Evolutionary conservation across 352 stramenopile species (phyloP).

Genomic region (Phytophthora sp.): DNA sequence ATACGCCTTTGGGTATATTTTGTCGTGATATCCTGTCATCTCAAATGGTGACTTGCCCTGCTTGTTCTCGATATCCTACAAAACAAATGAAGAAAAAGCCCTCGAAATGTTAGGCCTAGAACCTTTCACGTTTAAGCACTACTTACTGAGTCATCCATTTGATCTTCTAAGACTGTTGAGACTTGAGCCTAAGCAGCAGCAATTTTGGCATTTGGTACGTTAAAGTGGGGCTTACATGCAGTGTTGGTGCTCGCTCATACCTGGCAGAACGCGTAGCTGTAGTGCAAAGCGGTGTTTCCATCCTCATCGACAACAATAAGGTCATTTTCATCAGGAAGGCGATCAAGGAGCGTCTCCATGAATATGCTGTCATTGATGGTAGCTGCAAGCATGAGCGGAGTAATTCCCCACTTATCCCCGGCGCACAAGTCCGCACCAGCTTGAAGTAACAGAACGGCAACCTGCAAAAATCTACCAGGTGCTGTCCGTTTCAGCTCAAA

Average conservation of each 20-base stretch:
- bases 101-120: too few relatives aligned
- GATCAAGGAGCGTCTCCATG: slow-evolving; percentile 48
- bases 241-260: too few relatives aligned
- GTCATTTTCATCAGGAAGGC: slow-evolving; percentile 16
- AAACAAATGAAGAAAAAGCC: not conserved
- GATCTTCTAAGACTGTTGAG: slow-evolving; percentile 52
- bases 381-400: slow-evolving; percentile 65
- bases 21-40: slow-evolving; percentile 45
- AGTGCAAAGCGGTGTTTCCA: slow-evolving; percentile 66
- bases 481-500: slow-evolving; percentile 10
- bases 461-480: slow-evolving; percentile 41
- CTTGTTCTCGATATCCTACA: slow-evolving; percentile 47
- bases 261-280: slow-evolving; percentile 72
- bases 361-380: slow-evolving; percentile 34
- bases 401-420: slow-evolving; percentile 65
- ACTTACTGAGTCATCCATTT: slow-evolving; percentile 40
- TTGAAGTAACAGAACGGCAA: slow-evolving; percentile 39
- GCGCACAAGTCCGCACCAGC: slow-evolving; percentile 27
- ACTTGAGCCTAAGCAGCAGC: slow-evolving; percentile 29
- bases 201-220: not conserved
- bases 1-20: slow-evolving; percentile 51
- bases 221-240: not conserved
- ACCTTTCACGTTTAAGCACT: too few relatives aligned
- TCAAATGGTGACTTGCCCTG: slow-evolving; percentile 45
- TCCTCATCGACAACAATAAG: slow-evolving; percentile 37